phyloP scores from a whole-genome alignment of 2,329 filamentous ascomycete genomes.

The Dactylonectria macrodidyma region DNA sequence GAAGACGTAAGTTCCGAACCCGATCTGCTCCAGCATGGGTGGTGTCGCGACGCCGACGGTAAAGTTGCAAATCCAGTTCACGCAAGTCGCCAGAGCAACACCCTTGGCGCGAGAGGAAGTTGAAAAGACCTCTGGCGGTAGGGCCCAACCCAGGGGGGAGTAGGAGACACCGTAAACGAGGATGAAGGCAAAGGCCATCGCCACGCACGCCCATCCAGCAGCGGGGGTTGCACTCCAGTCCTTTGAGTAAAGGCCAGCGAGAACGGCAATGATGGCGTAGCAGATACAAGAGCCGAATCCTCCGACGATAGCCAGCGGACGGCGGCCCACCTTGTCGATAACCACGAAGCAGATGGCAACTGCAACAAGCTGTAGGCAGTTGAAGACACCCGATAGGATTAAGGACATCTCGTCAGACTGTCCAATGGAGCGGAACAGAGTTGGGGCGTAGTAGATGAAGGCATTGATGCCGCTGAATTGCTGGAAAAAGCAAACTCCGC shows the following conservation, averaged over 20 bases:
- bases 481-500: constrained; percentile 62
- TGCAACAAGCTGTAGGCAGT: constrained; percentile 61
- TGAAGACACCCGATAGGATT: constrained; percentile 58
- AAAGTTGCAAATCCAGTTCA: constrained; percentile 56
- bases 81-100: constrained; percentile 53
- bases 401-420: constrained; percentile 54
- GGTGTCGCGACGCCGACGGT: constrained; percentile 21
- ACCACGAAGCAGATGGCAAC: constrained; percentile 46
- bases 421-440: constrained; percentile 58
- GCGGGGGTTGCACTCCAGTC: constrained; percentile 53
- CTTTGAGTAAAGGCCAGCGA: constrained; percentile 52
- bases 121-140: constrained; percentile 59
- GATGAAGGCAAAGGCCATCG: constrained; percentile 72
- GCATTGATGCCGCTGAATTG: constrained; percentile 66
- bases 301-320: constrained; percentile 57
- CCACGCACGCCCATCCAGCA: constrained; percentile 72
- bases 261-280: constrained; percentile 68
- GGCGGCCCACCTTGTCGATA: constrained; percentile 31
- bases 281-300: constrained; percentile 55
- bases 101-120: constrained; percentile 56
- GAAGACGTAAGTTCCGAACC: constrained; percentile 77
- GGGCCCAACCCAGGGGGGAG: constrained; percentile 59
- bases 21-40: constrained; percentile 46
- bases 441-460: constrained; percentile 63
- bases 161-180: constrained; percentile 55